Evolutionary conservation across 176 grass and related monocot genomes (phyloP).

Genomic region (Lolium rigidum): DNA sequence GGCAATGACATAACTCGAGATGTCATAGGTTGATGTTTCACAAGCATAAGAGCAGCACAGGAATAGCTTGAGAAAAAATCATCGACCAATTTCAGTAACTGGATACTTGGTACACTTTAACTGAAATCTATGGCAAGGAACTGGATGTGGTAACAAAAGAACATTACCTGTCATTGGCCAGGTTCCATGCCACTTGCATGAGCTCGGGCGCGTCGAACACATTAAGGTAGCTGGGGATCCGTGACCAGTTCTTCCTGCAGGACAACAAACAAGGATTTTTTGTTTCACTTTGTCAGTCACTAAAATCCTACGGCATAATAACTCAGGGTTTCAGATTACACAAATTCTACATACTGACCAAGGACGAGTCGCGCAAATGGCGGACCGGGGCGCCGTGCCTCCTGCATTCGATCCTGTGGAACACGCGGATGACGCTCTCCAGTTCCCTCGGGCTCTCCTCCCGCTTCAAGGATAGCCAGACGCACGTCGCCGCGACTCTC

Average conservation of each 20-base stretch:
- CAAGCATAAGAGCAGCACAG: neutral
- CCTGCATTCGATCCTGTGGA: constrained; percentile 54
- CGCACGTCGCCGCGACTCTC: constrained; percentile 56
- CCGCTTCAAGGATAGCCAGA: constrained; percentile 56
- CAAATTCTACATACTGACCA: neutral
- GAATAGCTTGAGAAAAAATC: neutral
- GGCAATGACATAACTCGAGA: neutral
- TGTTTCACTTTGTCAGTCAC: neutral
- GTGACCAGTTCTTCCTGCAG: neutral
- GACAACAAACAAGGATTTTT: neutral
- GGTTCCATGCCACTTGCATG: constrained; percentile 60
- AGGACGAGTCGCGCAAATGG: constrained; percentile 35
- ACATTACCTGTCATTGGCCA: constrained; percentile 60
- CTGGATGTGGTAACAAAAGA: neutral
- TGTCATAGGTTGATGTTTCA: neutral
- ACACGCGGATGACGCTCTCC: constrained; percentile 46
- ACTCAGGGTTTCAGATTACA: neutral
- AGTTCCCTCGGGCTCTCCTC: constrained; percentile 58
- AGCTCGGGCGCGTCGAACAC: constrained; percentile 45
- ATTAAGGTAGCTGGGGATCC: constrained; percentile 45
- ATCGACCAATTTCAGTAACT: neutral
- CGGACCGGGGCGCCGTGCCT: constrained; percentile 44
- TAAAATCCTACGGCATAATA: neutral
- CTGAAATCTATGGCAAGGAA: neutral
- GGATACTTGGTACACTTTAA: neutral